Evolutionary conservation across 352 stramenopile species (phyloP).

Genomic region (Phytophthora pisi): DNA sequence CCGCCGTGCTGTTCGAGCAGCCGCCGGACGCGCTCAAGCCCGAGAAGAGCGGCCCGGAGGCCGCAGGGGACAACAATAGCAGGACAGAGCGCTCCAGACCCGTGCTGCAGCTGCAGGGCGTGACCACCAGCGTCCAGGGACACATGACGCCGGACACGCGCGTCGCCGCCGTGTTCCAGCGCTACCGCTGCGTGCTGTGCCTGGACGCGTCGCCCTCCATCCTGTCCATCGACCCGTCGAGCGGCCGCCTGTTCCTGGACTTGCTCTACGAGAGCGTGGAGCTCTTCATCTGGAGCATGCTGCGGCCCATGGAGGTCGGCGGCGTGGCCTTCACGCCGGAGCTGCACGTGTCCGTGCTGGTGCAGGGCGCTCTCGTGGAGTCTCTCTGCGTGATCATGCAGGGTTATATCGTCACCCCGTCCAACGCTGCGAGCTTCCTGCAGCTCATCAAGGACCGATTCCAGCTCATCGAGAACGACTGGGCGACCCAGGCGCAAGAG

Average conservation of each 20-base stretch:
- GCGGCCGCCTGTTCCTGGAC: slow-evolving; percentile 79
- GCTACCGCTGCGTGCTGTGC: slow-evolving; percentile 85
- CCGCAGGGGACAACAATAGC: slow-evolving; percentile 9
- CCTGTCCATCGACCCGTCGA: slow-evolving; percentile 78
- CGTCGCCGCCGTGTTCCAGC: slow-evolving; percentile 69
- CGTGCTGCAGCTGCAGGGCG: slow-evolving; percentile 25
- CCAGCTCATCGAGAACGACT: slow-evolving; percentile 84
- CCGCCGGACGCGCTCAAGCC: neutral
- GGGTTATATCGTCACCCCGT: slow-evolving; percentile 70
- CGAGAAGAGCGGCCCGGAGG: slow-evolving; percentile 9
- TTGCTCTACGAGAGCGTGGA: slow-evolving; percentile 81
- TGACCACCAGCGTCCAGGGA: slow-evolving; percentile 32
- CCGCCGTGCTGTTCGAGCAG: slow-evolving; percentile 47
- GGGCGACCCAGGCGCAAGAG: slow-evolving; percentile 53
- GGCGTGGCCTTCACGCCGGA: slow-evolving; percentile 57
- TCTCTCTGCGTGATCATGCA: slow-evolving; percentile 85
- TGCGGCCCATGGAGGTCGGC: slow-evolving; percentile 66
- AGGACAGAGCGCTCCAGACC: slow-evolving; percentile 18
- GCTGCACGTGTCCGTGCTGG: slow-evolving; percentile 81
- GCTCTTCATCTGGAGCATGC: slow-evolving; percentile 76
- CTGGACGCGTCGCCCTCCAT: slow-evolving; percentile 86
- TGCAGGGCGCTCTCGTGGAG: slow-evolving; percentile 80
- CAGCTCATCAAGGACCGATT: slow-evolving; percentile 77
- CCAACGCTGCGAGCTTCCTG: slow-evolving; percentile 64
- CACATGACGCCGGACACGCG: slow-evolving; percentile 51